Evolutionary conservation across 345 rosid species (phyloP).

Genomic region (Eutrema japonicum): DNA sequence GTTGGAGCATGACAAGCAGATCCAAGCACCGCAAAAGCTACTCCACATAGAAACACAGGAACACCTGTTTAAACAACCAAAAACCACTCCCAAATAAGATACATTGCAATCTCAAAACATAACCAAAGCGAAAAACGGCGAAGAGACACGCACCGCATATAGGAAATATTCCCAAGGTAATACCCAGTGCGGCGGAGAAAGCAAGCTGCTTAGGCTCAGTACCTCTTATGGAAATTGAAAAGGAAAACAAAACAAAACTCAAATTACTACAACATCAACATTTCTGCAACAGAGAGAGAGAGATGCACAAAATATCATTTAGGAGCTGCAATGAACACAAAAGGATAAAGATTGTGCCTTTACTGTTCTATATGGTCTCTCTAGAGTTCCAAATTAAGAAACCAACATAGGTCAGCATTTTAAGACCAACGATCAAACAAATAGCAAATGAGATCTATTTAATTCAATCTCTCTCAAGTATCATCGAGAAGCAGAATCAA

Average conservation of each 20-base stretch:
- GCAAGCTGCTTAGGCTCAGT: slow-evolving; percentile 90
- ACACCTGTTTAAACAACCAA: slow-evolving; percentile 55
- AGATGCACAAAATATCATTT: neutral
- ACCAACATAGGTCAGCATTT: neutral
- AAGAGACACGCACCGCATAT: slow-evolving; percentile 63
- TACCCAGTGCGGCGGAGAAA: slow-evolving; percentile 80
- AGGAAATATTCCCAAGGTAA: slow-evolving; percentile 81
- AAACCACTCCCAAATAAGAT: slow-evolving; percentile 11
- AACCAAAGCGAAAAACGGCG: neutral
- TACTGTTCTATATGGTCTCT: neutral
- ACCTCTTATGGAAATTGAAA: slow-evolving; percentile 50
- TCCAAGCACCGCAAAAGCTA: slow-evolving; percentile 82
- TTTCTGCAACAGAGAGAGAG: neutral
- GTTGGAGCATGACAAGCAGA: slow-evolving; percentile 84
- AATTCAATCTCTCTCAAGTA: neutral
- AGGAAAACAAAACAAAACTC: slow-evolving; percentile 17
- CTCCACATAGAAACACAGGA: slow-evolving; percentile 85
- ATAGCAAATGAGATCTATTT: slow-evolving; percentile 17
- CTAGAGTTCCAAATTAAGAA: slow-evolving; percentile 15
- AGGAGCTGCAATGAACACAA: neutral
- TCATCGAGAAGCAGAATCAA: neutral
- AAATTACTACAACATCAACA: slow-evolving; percentile 20
- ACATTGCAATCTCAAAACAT: slow-evolving; percentile 28
- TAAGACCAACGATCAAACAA: neutral
- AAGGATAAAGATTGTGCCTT: neutral